These are phyloP conservation scores for Trametes gibbosa DNA, from an alignment of 768 basidiomycete species.

Conservation along the genomic window DNA sequence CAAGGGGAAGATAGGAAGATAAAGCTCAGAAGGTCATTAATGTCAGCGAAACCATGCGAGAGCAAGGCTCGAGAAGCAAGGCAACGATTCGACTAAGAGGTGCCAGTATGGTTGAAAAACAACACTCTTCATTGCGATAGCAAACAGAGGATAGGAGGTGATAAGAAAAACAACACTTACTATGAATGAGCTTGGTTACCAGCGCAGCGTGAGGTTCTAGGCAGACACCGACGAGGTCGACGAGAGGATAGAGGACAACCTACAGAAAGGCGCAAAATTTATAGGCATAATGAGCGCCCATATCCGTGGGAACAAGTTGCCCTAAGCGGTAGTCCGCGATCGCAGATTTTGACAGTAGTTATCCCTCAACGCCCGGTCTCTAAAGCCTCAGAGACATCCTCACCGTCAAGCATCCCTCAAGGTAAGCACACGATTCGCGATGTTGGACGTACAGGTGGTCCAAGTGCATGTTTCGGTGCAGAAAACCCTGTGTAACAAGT, in stretches of 20 bases:
- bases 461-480: background rate
- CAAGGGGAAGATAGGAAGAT: background rate
- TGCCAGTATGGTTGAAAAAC: conserved; percentile 73
- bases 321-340: background rate
- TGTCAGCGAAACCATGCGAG: conserved; percentile 68
- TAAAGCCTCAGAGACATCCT: conserved; percentile 17
- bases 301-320: conserved; percentile 2
- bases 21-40: conserved; percentile 58
- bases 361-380: conserved; percentile 7
- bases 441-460: background rate
- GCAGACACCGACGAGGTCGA: background rate
- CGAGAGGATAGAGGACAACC: too few relatives aligned
- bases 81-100: conserved; percentile 85
- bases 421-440: conserved; percentile 8
- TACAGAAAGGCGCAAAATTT: conserved; percentile 2
- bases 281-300: background rate
- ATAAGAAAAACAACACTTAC: conserved; percentile 29
- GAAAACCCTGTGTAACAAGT: conserved; percentile 3
- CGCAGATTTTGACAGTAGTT: conserved; percentile 7
- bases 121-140: conserved; percentile 74
- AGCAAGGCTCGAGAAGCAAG: conserved; percentile 29
- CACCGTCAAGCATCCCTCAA: conserved; percentile 19
- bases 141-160: conserved; percentile 9
- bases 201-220: too few relatives aligned
- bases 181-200: background rate